These are phyloP conservation scores for Cladobotryum mycophilum DNA, from an alignment of 2,329 filamentous ascomycete genomes.

Conservation along the genomic window DNA sequence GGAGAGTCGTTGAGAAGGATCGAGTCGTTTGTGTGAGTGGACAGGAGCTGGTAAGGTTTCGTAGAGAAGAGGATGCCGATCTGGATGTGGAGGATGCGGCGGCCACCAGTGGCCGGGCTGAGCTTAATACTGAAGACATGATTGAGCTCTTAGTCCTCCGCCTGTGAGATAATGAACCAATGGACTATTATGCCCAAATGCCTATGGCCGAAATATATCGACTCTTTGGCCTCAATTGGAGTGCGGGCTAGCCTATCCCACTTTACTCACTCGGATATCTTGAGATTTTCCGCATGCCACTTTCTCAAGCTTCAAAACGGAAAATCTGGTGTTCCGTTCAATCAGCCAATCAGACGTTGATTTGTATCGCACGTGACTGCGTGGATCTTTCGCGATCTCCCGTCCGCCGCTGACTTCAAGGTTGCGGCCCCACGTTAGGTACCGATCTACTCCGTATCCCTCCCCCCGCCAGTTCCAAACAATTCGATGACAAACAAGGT, in stretches of 20 bases:
- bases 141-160: neutral
- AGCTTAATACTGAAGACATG: neutral
- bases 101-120: constrained; percentile 4
- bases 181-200: too few species aligned
- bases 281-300: neutral
- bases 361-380: constrained; percentile 29
- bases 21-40: constrained; percentile 9
- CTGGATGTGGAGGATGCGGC: constrained; percentile 10
- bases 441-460: too few species aligned
- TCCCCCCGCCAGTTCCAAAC: too few species aligned
- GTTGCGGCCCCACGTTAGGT: constrained; percentile 3
- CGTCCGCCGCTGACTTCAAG: neutral
- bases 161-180: neutral
- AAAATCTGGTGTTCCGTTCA: constrained; percentile 20
- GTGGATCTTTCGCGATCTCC: constrained; percentile 25
- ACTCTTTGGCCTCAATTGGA: constrained; percentile 19
- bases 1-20: constrained; percentile 33
- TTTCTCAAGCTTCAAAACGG: neutral
- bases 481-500: too few species aligned
- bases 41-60: neutral
- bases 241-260: neutral
- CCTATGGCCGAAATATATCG: neutral
- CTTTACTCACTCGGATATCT: too few species aligned
- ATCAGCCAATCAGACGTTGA: neutral
- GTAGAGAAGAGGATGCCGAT: constrained; percentile 6